Base-by-base conservation (phyloP, 1,284 basidiomycete genomes). In the Kwoniella shivajii region DNA sequence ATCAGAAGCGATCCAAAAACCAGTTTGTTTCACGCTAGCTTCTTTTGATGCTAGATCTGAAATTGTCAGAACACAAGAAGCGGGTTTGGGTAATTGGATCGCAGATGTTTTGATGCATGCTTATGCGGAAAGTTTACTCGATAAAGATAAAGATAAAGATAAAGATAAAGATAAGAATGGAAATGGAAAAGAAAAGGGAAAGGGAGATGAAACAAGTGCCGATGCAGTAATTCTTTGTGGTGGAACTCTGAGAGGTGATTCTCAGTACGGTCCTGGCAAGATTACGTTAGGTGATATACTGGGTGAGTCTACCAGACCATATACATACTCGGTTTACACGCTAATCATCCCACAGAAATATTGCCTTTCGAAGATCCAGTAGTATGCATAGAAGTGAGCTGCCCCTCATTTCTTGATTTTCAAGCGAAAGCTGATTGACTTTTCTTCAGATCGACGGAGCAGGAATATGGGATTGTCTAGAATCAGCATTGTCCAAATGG, bases 291-390 rank as follows among this genome's bases (percentile, higher is more conserved):
- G 90, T 0, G 88, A 95, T 60, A 75, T 78, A 20, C 61, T 78
- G 1, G 70, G 69, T 72, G 50, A 66, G 67, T 50, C n/a, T 20
- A 34, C 4, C 18, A 16, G 30, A 18, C 9, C 37, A n/a, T 7
- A 31, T 39, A n/a, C 13, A 4, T n/a, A 7, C 16, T 18, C 34
- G 22, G 24, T 47, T 36, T 48, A n/a, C 16, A 6, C 4, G 29
- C 54, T 53, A 36, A 57, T 45, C n/a, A 14, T 20, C 24, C 4
- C 10, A 20, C 57, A 74, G 92, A 93, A 72, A 92, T 95, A 31
- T 75, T 95, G 46, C 92, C 92, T 0, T 96, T 93, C 61, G 88
- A 91, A 59, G 92, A 96, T 68, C 86, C 92, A 0, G 80, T 88
- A 11, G 84, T 96, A 1, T 90, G 92, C 6, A 72, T 92, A 29